Evolutionary conservation across 2,329 filamentous ascomycete genomes (phyloP).

Genomic region (Aspergillus sp.): DNA sequence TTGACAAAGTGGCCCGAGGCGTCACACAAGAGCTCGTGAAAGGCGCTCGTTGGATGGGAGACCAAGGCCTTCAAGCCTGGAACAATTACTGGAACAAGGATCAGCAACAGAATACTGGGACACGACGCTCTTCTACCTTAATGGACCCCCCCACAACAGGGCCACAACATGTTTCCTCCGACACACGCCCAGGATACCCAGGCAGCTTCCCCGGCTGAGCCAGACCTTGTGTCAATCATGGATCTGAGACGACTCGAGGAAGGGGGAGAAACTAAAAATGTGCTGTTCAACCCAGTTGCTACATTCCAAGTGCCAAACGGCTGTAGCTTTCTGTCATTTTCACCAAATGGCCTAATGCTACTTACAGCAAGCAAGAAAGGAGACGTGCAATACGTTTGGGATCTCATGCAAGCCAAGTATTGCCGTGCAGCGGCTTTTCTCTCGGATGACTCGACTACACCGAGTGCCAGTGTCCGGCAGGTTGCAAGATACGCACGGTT

Average conservation of each 20-base stretch:
- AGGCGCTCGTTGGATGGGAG: slow-evolving; percentile 46
- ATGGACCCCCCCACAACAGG: slow-evolving; percentile 25
- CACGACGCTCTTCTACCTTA: slow-evolving; percentile 25
- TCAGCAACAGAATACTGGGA: slow-evolving; percentile 20
- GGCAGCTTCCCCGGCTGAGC: slow-evolving; percentile 29
- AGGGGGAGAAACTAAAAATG: slow-evolving; percentile 28
- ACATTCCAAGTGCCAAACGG: slow-evolving; percentile 46
- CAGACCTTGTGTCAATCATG: slow-evolving; percentile 43
- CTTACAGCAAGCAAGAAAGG: slow-evolving; percentile 46
- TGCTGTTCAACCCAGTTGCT: slow-evolving; percentile 32
- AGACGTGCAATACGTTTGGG: slow-evolving; percentile 48
- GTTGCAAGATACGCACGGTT: slow-evolving; percentile 85
- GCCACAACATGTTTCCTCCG: slow-evolving; percentile 38
- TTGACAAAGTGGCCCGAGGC: slow-evolving; percentile 44
- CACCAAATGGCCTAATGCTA: slow-evolving; percentile 43
- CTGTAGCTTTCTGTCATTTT: slow-evolving; percentile 47
- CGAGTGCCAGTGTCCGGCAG: slow-evolving; percentile 60
- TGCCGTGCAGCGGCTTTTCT: slow-evolving; percentile 35
- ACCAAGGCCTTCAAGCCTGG: slow-evolving; percentile 47
- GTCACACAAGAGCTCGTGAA: slow-evolving; percentile 47
- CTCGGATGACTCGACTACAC: slow-evolving; percentile 26
- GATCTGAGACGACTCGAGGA: slow-evolving; percentile 42
- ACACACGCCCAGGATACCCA: slow-evolving; percentile 42
- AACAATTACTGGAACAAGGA: slow-evolving; percentile 48
- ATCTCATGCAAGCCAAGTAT: slow-evolving; percentile 44